Conservation (phyloP, 257 asterid species). For the Capsicum baccatum region DNA sequence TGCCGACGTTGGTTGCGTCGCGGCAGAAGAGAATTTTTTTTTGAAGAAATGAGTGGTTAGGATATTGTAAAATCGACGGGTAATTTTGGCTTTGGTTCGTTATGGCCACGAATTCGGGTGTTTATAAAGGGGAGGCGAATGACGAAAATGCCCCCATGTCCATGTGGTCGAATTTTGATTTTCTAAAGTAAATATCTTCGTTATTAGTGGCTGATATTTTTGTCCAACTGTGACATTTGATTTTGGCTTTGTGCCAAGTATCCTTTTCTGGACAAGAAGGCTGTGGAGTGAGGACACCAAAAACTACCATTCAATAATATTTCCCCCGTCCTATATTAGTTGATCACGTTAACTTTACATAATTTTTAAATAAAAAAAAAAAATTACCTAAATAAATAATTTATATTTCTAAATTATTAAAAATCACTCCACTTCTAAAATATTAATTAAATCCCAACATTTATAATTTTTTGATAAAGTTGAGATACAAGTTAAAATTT, state of each 20-base stretch:
- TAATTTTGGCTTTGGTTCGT: slow-evolving; percentile 3
- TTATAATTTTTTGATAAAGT: too few relatives aligned
- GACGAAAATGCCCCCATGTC: slow-evolving; percentile 8
- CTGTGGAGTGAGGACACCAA: neutral
- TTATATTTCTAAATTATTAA: too few relatives aligned
- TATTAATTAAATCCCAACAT: too few relatives aligned
- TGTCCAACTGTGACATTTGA: neutral
- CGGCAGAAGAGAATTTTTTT: neutral
- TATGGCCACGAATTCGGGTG: slow-evolving; percentile 14
- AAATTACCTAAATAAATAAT: too few relatives aligned
- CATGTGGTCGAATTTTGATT: neutral
- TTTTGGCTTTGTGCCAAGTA: neutral
- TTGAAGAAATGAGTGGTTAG: neutral
- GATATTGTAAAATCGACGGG: slow-evolving; percentile 23
- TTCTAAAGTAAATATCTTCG: neutral
- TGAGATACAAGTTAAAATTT: too few relatives aligned
- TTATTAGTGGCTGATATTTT: slow-evolving; percentile 3
- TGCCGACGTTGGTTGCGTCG: neutral
- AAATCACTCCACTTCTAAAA: too few relatives aligned
- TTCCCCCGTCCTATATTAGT: too few relatives aligned
- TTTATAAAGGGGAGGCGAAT: neutral
- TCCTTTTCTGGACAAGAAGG: neutral
- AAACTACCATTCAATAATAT: neutral
- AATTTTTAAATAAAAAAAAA: too few relatives aligned
- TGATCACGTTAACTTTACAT: too few relatives aligned